Base-by-base conservation (phyloP, 2,329 filamentous ascomycete genomes). In the Ceratocystiopsis minuta region DNA sequence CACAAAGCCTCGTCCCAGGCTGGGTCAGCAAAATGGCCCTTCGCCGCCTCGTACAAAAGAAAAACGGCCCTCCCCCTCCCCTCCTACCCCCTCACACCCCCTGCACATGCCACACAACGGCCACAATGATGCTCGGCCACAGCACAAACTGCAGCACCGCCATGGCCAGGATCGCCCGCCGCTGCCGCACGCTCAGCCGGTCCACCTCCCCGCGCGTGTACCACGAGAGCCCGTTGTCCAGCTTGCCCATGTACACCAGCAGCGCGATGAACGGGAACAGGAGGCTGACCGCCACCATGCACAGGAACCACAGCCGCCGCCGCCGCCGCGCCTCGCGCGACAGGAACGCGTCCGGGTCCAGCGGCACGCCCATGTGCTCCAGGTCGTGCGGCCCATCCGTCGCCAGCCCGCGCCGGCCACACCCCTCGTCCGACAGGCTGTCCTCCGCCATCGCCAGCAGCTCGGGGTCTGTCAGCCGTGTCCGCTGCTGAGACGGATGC, bases 221-320 rank as follows among this genome's bases (percentile, higher is more conserved):
- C 67, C 67, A 72, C 7, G 60, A 60, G 24, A 72, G 58, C 0
- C 60, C 60, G 1, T 56, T 54, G 47, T 68, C 60, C 37, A 70
- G 63, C 13, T 54, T 57, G 12, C 66, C 65, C 11, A 51, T 55
- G 20, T 68, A 56, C 1, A 64, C 62, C 9, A 70, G 49, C 0
- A 67, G 44, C 0, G 65, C 61, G 11, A 67, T 52, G 38, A 71
- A 64, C 0, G 68, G 68, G n/a, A 72, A 58, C 35, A 45, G 42
- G 6, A 28, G 6, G 16, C 61, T 62, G 36, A 66, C 38, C 0
- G 54, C 28, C 37, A 61, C 50, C 46, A 68, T 59, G 13, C 52
- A 36, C 10, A 54, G 49, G 47, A 68, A 70, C 40, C 63, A 60
- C 0, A 45, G 42, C 3, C 49, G 52, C 16, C 61, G 60, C 13